A percentile compares a stretch with the other conserved stretches of the same genome.
Evolutionary conservation across 2,329 filamentous ascomycete genomes (phyloP).

Genomic region (Furcasterigmium sp.): DNA sequence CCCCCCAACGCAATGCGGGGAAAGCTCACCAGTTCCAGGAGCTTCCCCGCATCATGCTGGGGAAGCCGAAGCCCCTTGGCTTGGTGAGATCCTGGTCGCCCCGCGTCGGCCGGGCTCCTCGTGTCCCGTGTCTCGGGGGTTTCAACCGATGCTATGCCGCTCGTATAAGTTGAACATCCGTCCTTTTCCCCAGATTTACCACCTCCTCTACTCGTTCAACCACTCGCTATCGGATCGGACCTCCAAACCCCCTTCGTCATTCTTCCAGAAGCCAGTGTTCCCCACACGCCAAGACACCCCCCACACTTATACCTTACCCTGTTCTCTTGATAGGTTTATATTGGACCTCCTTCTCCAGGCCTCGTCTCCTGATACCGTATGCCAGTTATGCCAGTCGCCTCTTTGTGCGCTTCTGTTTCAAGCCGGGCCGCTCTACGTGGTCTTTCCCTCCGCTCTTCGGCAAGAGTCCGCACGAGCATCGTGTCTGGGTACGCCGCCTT

Average conservation of each 20-base stretch:
- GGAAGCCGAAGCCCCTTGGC: not conserved
- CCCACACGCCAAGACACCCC: not conserved
- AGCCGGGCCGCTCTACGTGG: not conserved
- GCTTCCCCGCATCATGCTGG: not conserved
- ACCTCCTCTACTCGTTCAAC: not conserved
- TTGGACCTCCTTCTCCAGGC: too few relatives aligned
- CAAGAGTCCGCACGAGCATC: too few relatives aligned
- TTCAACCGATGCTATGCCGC: constrained; percentile 1
- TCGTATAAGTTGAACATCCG: constrained; percentile 3
- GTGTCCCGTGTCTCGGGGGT: constrained; percentile 1
- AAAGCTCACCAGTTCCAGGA: not conserved
- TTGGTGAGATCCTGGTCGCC: not conserved
- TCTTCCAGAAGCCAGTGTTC: too few relatives aligned
- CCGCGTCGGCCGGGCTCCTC: not conserved
- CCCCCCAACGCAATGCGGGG: constrained; percentile 1
- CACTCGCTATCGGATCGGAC: too few relatives aligned
- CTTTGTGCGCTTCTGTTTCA: too few relatives aligned
- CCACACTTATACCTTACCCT: too few relatives aligned
- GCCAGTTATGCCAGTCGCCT: too few relatives aligned
- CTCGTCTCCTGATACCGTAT: too few relatives aligned
- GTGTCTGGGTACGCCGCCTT: not conserved
- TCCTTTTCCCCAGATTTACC: not conserved
- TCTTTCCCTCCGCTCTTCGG: not conserved
- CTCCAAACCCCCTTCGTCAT: too few relatives aligned
- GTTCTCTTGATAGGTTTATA: too few relatives aligned